These are phyloP conservation scores for Penicillium paneum DNA, from an alignment of 2,329 filamentous ascomycete genomes.

Conservation along the genomic window DNA sequence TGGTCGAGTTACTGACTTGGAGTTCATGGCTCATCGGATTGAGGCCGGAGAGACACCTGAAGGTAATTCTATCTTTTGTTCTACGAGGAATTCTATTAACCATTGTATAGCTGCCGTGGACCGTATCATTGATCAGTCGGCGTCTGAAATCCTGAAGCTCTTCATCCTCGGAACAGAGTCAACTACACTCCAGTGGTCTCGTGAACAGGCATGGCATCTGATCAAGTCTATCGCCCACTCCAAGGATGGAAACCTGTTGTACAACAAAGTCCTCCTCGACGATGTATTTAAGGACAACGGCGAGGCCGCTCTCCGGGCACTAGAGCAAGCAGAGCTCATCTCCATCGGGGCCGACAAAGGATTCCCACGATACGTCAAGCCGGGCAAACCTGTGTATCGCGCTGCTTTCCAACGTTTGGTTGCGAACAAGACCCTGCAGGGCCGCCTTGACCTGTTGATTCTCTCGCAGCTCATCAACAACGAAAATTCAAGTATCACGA, in stretches of 20 bases:
- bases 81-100: slow-evolving; percentile 16
- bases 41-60: slow-evolving; percentile 80
- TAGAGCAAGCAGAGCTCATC: slow-evolving; percentile 84
- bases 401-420: slow-evolving; percentile 74
- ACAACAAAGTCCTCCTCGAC: slow-evolving; percentile 79
- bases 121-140: slow-evolving; percentile 85
- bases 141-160: slow-evolving; percentile 89
- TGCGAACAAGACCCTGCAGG: slow-evolving; percentile 67
- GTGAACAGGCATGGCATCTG: slow-evolving; percentile 85
- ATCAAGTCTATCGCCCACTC: slow-evolving; percentile 73
- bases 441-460: slow-evolving; percentile 69
- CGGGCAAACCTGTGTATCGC: slow-evolving; percentile 81
- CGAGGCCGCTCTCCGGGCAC: slow-evolving; percentile 71
- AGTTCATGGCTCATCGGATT: slow-evolving; percentile 86
- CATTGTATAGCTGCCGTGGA: slow-evolving; percentile 62
- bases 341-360: slow-evolving; percentile 69
- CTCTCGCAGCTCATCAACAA: slow-evolving; percentile 66
- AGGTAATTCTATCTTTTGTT: slow-evolving; percentile 34
- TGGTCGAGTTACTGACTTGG: slow-evolving; percentile 90
- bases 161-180: slow-evolving; percentile 68
- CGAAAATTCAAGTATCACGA: slow-evolving; percentile 71
- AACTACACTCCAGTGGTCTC: slow-evolving; percentile 65
- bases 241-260: slow-evolving; percentile 61
- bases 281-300: slow-evolving; percentile 71
- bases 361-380: slow-evolving; percentile 71